phyloP scores from a whole-genome alignment of 768 basidiomycete genomes.

The Imleria badia region DNA sequence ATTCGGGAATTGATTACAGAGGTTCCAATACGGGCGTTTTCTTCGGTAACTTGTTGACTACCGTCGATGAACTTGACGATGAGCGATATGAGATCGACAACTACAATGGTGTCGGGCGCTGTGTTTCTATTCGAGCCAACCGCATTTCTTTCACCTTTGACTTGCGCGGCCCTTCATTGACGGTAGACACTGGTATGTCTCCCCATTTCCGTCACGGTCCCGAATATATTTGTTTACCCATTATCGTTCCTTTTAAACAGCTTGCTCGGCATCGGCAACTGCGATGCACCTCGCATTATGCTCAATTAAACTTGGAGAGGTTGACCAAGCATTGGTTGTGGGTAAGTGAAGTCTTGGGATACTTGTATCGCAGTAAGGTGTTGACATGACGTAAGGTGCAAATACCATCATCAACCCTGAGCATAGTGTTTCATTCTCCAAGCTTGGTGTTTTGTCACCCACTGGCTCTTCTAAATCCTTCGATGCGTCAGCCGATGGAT shows the following conservation, averaged over 20 bases:
- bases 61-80: slow-evolving; percentile 29
- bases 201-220: not conserved
- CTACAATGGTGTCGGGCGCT: slow-evolving; percentile 31
- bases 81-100: slow-evolving; percentile 28
- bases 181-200: slow-evolving; percentile 36
- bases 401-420: slow-evolving; percentile 31
- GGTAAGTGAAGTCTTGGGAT: slow-evolving; percentile 7
- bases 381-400: slow-evolving; percentile 19
- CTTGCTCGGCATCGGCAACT: slow-evolving; percentile 47
- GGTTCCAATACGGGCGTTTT: slow-evolving; percentile 43
- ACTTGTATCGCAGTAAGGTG: not conserved
- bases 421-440: slow-evolving; percentile 28
- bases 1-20: slow-evolving; percentile 49
- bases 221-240: not conserved
- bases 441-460: slow-evolving; percentile 35
- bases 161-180: slow-evolving; percentile 47
- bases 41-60: slow-evolving; percentile 33
- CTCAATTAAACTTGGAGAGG: slow-evolving; percentile 43
- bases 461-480: slow-evolving; percentile 34
- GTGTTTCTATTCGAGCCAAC: slow-evolving; percentile 32
- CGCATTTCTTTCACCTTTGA: slow-evolving; percentile 37
- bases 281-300: slow-evolving; percentile 50
- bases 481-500: slow-evolving; percentile 34
- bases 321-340: slow-evolving; percentile 46
- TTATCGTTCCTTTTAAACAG: slow-evolving; percentile 1